Evolutionary conservation across 768 basidiomycete genomes (phyloP).

Genomic region (Royoungia palumana): DNA sequence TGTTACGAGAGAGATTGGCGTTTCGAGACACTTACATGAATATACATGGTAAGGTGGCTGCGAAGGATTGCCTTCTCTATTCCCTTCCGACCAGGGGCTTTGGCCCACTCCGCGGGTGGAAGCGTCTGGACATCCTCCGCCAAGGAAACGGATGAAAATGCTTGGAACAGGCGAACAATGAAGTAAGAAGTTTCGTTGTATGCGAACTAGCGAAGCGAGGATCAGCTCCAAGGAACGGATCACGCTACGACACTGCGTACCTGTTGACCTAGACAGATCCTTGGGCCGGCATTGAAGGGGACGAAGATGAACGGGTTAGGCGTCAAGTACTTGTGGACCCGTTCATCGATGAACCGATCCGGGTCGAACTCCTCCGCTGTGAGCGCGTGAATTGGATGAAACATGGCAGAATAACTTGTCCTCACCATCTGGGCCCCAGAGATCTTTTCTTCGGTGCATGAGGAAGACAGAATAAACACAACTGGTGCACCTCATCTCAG

Average conservation of each 20-base stretch:
- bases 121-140: constrained; percentile 44
- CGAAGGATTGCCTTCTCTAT: constrained; percentile 46
- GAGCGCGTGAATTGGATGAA: not conserved
- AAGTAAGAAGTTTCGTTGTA: constrained; percentile 66
- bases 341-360: constrained; percentile 62
- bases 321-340: constrained; percentile 51
- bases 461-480: constrained; percentile 45
- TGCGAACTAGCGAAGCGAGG: constrained; percentile 44
- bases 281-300: constrained; percentile 40
- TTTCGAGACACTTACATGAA: constrained; percentile 33
- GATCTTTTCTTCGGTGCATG: constrained; percentile 50
- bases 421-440: constrained; percentile 54
- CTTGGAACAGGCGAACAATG: constrained; percentile 57
- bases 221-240: not conserved
- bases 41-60: constrained; percentile 53
- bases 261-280: constrained; percentile 39
- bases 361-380: constrained; percentile 62
- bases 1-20: too few relatives aligned
- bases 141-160: constrained; percentile 45
- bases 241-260: constrained; percentile 8
- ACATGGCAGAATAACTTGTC: too few relatives aligned
- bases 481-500: constrained; percentile 20
- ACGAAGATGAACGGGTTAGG: constrained; percentile 52
- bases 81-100: constrained; percentile 33
- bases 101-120: constrained; percentile 46